phyloP scores from a whole-genome alignment of 768 basidiomycete genomes.

The Lentinula raphanica region DNA sequence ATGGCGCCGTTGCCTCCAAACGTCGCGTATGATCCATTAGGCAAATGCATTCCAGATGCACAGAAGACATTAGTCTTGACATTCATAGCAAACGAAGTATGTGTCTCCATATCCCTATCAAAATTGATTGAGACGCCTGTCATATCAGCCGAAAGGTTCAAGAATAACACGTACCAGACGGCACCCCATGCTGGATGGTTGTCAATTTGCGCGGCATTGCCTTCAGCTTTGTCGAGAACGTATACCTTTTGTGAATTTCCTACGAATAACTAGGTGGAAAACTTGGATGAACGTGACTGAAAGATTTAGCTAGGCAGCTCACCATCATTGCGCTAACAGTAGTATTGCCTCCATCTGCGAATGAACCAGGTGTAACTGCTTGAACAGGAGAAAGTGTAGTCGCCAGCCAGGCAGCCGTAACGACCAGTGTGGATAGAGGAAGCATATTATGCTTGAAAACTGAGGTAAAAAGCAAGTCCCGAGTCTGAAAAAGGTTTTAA shows the following conservation, averaged over 20 bases:
- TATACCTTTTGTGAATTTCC: conserved; percentile 79
- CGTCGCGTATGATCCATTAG: conserved; percentile 69
- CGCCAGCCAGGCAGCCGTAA: conserved; percentile 28
- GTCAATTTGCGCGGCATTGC: conserved; percentile 59
- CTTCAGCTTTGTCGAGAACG: conserved; percentile 85
- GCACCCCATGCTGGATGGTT: conserved; percentile 74
- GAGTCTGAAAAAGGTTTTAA: background rate
- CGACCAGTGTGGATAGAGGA: background rate
- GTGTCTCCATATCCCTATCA: conserved; percentile 58
- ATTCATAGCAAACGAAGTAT: conserved; percentile 61
- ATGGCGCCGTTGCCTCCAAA: conserved; percentile 80
- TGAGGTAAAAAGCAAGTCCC: background rate
- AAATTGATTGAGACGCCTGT: background rate
- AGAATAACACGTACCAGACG: conserved; percentile 43
- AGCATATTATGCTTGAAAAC: background rate
- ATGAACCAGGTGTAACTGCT: conserved; percentile 37
- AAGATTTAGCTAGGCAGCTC: conserved; percentile 7
- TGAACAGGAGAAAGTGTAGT: conserved; percentile 23
- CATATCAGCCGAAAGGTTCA: background rate
- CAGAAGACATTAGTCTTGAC: conserved; percentile 74
- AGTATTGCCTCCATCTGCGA: conserved; percentile 41
- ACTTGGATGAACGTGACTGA: background rate
- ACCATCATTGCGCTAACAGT: conserved; percentile 52
- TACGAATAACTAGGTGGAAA: conserved; percentile 58
- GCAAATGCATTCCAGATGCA: conserved; percentile 76